Conservation (phyloP, 73 alveolate species). For the Breviolum minutum region DNA sequence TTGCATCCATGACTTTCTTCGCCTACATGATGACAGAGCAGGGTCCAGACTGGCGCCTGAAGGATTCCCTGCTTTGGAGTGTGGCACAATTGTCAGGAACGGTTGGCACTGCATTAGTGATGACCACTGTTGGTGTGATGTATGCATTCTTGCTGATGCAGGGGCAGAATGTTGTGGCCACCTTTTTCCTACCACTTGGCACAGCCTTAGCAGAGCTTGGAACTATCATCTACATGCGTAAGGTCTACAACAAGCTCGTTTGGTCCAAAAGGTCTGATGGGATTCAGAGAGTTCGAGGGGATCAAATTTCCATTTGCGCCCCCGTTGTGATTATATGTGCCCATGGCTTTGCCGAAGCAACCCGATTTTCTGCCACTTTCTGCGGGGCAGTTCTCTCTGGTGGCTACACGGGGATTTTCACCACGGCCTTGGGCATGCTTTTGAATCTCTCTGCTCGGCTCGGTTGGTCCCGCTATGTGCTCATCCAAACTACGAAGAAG, state of each 20-base stretch:
- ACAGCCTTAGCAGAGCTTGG: neutral
- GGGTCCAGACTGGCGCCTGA: neutral
- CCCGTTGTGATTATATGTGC: neutral
- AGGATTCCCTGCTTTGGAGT: neutral
- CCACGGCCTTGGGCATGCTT: neutral
- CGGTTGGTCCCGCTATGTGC: slow-evolving; percentile 7
- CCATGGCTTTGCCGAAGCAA: slow-evolving; percentile 30
- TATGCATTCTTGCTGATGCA: neutral
- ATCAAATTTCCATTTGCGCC: neutral
- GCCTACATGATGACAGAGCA: neutral
- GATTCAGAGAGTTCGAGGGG: neutral
- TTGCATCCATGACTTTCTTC: neutral
- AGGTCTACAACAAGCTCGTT: neutral
- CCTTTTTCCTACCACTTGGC: slow-evolving; percentile 14
- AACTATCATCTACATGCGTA: neutral
- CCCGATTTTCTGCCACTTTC: slow-evolving; percentile 15
- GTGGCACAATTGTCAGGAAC: neutral
- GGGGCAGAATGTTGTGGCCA: neutral
- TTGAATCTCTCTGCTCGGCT: slow-evolving; percentile 6
- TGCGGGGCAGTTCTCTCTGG: neutral
- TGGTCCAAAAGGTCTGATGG: neutral
- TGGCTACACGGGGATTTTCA: neutral
- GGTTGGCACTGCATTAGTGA: neutral
- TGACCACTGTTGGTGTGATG: no score
- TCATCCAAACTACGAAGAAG: neutral